Percentiles rank a stretch among this genome's conserved stretches.
Evolutionary conservation across 768 basidiomycete species (phyloP).

Genomic region (Wakefieldia striispora): DNA sequence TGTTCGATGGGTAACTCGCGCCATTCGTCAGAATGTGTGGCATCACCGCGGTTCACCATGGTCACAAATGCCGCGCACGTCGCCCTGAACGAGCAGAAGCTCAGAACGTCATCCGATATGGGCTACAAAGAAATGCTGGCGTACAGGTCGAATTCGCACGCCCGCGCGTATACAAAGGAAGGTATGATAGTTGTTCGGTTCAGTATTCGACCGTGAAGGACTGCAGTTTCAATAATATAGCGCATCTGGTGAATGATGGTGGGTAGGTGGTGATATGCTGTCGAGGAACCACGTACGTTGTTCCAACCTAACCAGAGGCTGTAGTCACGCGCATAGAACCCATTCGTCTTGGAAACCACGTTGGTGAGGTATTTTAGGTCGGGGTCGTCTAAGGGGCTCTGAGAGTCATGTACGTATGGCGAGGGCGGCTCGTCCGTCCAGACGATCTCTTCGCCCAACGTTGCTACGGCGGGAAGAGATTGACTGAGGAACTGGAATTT

Average conservation of each 20-base stretch:
- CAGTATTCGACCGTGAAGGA: slow-evolving; percentile 42
- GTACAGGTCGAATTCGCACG: slow-evolving; percentile 39
- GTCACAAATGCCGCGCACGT: slow-evolving; percentile 40
- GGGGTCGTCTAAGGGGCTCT: slow-evolving; percentile 12
- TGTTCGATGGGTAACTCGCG: slow-evolving; percentile 34
- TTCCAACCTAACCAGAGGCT: slow-evolving; percentile 52
- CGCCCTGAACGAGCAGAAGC: slow-evolving; percentile 12
- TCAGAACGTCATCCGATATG: background rate
- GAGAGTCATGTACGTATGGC: background rate
- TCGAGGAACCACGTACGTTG: slow-evolving; percentile 31
- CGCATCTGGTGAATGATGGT: slow-evolving; percentile 35
- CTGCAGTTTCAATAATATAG: slow-evolving; percentile 46
- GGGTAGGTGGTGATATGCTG: background rate
- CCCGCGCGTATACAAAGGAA: slow-evolving; percentile 46
- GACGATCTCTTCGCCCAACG: slow-evolving; percentile 11
- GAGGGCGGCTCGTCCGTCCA: slow-evolving; percentile 9
- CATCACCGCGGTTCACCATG: slow-evolving; percentile 48
- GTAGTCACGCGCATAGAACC: slow-evolving; percentile 46
- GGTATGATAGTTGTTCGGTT: slow-evolving; percentile 46
- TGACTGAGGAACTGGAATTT: slow-evolving; percentile 16
- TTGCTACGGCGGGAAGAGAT: slow-evolving; percentile 11
- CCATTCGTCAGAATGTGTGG: slow-evolving; percentile 40
- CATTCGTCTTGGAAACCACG: slow-evolving; percentile 40
- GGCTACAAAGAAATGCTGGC: background rate
- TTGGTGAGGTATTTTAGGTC: slow-evolving; percentile 32